A percentile compares a stretch with the other conserved stretches of the same genome.
These are phyloP conservation scores for Guadua angustifolia DNA, from an alignment of 176 grass and related monocot species.

Conservation along the genomic window DNA sequence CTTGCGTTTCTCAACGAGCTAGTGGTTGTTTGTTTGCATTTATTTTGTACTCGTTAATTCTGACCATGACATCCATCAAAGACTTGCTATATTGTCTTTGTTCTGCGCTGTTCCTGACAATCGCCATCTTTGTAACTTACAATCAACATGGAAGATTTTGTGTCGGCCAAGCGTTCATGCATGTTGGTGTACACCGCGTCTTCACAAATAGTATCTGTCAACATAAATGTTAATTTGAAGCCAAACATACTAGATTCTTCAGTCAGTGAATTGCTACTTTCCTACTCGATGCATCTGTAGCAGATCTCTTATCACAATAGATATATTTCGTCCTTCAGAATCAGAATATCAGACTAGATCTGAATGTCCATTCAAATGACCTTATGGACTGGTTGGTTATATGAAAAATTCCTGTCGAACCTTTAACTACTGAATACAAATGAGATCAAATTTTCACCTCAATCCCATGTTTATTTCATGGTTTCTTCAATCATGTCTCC, in stretches of 20 bases:
- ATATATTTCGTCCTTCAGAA: background rate
- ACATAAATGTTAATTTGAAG: background rate
- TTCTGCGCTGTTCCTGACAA: background rate
- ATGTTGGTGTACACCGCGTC: background rate
- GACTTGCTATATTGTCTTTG: background rate
- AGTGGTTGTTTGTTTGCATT: background rate
- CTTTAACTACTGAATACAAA: background rate
- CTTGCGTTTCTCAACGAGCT: background rate
- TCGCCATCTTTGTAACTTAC: background rate
- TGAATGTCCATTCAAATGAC: background rate
- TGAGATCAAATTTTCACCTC: background rate
- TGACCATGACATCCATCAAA: background rate
- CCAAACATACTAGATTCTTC: background rate
- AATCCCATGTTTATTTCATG: background rate
- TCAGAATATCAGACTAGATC: background rate
- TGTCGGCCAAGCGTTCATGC: background rate
- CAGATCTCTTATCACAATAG: background rate
- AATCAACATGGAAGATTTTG: background rate
- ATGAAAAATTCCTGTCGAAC: background rate
- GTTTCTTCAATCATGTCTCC: background rate
- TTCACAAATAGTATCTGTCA: background rate
- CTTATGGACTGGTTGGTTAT: background rate
- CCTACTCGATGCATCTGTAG: background rate
- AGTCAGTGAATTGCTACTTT: background rate
- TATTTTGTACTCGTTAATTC: background rate